These are phyloP conservation scores for Rhizophora mangle DNA, from an alignment of 345 rosid species.

Conservation along the genomic window DNA sequence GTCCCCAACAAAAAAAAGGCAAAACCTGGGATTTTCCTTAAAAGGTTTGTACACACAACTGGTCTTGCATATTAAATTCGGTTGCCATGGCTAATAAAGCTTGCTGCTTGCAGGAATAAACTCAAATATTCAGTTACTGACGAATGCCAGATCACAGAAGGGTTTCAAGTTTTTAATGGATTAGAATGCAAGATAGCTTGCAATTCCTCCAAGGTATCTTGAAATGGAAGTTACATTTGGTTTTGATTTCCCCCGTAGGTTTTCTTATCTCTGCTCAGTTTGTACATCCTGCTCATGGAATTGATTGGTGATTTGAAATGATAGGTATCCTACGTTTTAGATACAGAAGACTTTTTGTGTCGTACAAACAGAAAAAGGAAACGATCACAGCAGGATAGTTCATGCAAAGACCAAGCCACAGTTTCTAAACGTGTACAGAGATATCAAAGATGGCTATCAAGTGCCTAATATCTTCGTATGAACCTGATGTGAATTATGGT, in stretches of 20 bases:
- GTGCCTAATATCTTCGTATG: constrained; percentile 12
- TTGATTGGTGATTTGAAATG: constrained; percentile 11
- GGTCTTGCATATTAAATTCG: background rate
- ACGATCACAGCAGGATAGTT: constrained; percentile 27
- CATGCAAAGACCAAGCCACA: constrained; percentile 24
- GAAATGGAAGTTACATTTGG: background rate
- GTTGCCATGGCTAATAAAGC: constrained; percentile 16
- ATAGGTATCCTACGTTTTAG: constrained; percentile 89
- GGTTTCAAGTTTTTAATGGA: constrained; percentile 62
- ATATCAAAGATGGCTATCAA: constrained; percentile 48
- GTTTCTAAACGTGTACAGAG: constrained; percentile 36
- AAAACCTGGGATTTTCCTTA: constrained; percentile 64
- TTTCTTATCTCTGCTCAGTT: background rate
- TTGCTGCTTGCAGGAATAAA: constrained; percentile 55
- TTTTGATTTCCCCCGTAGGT: background rate
- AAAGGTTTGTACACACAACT: constrained; percentile 48
- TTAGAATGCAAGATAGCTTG: constrained; percentile 94
- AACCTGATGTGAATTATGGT: no score
- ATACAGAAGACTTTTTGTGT: constrained; percentile 83
- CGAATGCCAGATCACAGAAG: constrained; percentile 50
- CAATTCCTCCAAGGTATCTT: constrained; percentile 82
- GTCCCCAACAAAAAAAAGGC: constrained; percentile 56
- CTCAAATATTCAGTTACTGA: constrained; percentile 35
- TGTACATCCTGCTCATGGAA: background rate
- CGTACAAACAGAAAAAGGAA: constrained; percentile 41